A percentile compares a stretch with the other conserved stretches of the same genome.
These are phyloP conservation scores for Suillus alpinus DNA, from an alignment of 768 basidiomycete genomes.

Conservation along the genomic window DNA sequence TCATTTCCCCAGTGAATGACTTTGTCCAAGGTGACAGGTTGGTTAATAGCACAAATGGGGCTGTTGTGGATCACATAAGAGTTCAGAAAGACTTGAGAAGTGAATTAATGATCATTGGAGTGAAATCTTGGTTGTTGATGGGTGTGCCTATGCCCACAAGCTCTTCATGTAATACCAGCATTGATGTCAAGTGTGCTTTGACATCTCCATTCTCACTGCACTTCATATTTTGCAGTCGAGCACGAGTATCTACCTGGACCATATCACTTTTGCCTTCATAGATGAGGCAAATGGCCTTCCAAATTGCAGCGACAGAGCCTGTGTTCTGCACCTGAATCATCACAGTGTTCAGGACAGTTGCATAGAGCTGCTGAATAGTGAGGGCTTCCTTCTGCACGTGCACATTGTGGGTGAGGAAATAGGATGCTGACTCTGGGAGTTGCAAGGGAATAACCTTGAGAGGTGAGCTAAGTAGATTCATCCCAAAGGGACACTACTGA, in stretches of 20 bases:
- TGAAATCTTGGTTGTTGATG: slow-evolving; percentile 1
- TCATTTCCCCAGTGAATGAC: too few species aligned
- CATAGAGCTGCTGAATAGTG: slow-evolving; percentile 4
- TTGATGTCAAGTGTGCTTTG: background rate
- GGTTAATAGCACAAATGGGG: background rate
- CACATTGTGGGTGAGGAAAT: too few species aligned
- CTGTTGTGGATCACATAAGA: background rate
- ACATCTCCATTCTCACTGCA: slow-evolving; percentile 4
- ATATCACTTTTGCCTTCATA: slow-evolving; percentile 6
- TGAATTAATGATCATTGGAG: slow-evolving; percentile 2
- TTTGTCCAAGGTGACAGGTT: background rate
- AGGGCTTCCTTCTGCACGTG: slow-evolving; percentile 5
- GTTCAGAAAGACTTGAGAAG: background rate
- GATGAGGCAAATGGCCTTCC: slow-evolving; percentile 2
- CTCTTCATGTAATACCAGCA: slow-evolving; percentile 1
- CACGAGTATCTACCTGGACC: background rate
- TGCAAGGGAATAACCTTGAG: too few species aligned
- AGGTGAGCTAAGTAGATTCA: too few species aligned
- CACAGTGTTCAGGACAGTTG: background rate
- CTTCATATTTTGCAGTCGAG: slow-evolving; percentile 4
- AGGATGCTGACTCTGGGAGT: too few species aligned
- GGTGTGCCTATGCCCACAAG: slow-evolving; percentile 7
- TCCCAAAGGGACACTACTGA: too few species aligned
- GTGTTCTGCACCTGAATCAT: slow-evolving; percentile 2
- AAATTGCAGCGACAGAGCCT: background rate